phyloP scores from a whole-genome alignment of 495 filamentous ascomycete species.

The Tuber umbilicatum region DNA sequence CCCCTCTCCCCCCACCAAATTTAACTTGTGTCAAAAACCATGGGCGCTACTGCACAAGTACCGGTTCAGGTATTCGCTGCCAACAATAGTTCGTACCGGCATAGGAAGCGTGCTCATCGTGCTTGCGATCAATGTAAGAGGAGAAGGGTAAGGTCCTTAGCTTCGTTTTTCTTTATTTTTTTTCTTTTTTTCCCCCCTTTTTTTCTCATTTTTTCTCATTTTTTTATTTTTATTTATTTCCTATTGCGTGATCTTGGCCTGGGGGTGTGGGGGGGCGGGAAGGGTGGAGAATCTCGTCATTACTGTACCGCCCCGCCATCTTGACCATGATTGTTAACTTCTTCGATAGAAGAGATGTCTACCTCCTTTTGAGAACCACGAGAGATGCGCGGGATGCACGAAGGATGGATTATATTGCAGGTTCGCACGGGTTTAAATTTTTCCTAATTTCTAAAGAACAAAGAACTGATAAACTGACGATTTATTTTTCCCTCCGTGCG shows the following conservation, averaged over 20 bases:
- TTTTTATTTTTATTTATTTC: neutral
- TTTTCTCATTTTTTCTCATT: no score
- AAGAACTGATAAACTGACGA: neutral
- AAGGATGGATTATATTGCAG: slow-evolving; percentile 36
- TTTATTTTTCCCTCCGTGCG: neutral
- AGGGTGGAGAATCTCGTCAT: neutral
- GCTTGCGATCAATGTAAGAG: slow-evolving; percentile 40
- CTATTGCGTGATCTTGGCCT: neutral
- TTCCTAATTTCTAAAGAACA: neutral
- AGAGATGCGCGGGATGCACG: slow-evolving; percentile 40
- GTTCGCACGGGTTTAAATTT: slow-evolving; percentile 2
- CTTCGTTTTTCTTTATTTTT: neutral
- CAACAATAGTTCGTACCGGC: slow-evolving; percentile 39
- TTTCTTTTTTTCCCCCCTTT: no score
- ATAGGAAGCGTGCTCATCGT: slow-evolving; percentile 32
- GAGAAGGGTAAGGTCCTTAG: slow-evolving; percentile 29
- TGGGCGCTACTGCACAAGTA: slow-evolving; percentile 23
- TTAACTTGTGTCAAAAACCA: slow-evolving; percentile 11
- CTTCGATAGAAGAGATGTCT: slow-evolving; percentile 32
- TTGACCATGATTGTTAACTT: neutral
- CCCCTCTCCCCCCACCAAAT: slow-evolving; percentile 7
- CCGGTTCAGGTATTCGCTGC: slow-evolving; percentile 38
- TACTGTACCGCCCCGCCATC: neutral
- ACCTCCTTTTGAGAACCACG: slow-evolving; percentile 38
- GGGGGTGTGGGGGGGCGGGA: no score